Evolutionary conservation across 2,329 filamentous ascomycete genomes (phyloP).

Genomic region (Ceratocystis ficicola): DNA sequence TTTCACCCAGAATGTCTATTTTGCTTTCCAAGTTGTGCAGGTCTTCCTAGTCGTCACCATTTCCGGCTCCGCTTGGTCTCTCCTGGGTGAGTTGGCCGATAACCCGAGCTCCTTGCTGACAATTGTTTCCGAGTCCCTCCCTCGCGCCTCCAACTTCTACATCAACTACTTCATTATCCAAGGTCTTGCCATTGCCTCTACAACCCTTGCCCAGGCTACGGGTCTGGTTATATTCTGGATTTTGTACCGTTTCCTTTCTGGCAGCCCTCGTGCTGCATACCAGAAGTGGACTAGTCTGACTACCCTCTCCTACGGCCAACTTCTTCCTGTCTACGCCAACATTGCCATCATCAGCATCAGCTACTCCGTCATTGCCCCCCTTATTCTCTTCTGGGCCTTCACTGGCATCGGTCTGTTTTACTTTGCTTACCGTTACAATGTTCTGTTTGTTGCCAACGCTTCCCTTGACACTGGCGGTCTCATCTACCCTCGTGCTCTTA

Average conservation of each 20-base stretch:
- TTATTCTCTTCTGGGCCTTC: slow-evolving; percentile 69
- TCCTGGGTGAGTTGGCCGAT: slow-evolving; percentile 49
- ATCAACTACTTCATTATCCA: slow-evolving; percentile 81
- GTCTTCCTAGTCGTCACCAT: slow-evolving; percentile 83
- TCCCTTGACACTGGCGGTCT: slow-evolving; percentile 79
- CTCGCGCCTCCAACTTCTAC: slow-evolving; percentile 84
- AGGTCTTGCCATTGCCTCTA: slow-evolving; percentile 63
- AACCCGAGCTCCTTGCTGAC: slow-evolving; percentile 49
- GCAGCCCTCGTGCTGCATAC: slow-evolving; percentile 68
- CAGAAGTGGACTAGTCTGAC: slow-evolving; percentile 57
- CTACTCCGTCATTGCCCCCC: slow-evolving; percentile 72
- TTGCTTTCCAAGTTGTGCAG: slow-evolving; percentile 79
- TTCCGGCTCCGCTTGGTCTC: slow-evolving; percentile 63
- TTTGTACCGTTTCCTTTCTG: slow-evolving; percentile 58
- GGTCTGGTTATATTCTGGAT: slow-evolving; percentile 55
- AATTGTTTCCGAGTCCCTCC: slow-evolving; percentile 61
- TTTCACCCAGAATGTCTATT: slow-evolving; percentile 84
- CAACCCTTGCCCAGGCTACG: slow-evolving; percentile 55
- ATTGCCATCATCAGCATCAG: slow-evolving; percentile 62
- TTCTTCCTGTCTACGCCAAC: slow-evolving; percentile 63
- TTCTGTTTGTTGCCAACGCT: slow-evolving; percentile 69
- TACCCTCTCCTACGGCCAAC: slow-evolving; percentile 62
- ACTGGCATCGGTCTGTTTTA: slow-evolving; percentile 70
- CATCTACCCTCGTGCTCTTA: slow-evolving; percentile 74
- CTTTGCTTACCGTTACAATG: slow-evolving; percentile 73